Evolutionary conservation across 192 early-diverging fungal species (phyloP), one percentile per base, ranked within the genome.

Genomic region (Coemansia umbellata): DNA sequence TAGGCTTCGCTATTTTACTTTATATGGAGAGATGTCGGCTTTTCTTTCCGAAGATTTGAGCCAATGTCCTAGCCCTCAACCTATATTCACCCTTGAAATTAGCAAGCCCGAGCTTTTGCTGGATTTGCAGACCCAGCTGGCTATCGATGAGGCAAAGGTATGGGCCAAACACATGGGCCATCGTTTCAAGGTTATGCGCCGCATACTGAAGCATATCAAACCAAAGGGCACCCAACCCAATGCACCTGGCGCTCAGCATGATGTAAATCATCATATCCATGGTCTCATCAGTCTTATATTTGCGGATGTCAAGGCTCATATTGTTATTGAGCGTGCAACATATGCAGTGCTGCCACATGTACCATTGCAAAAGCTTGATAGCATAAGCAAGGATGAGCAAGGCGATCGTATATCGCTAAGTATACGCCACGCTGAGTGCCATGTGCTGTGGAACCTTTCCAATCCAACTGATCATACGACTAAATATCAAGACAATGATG

Each of bases 11-110:
- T 44, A 51, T 22, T 60, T 60, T 21, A 69, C 62, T 19, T 21
- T 76, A 14, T 60, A 60, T 14, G 66, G 66, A n/a, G 73, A 76
- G 10, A 76, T 76, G 73, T 76, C 66, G 3, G 73, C 73, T 8
- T 76, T 76, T 47, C 15, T 76, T 37, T 76, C 73, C 6, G 73
- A 76, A 32, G 73, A 76, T 15, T 47, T 76, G 50, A 51, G 61
- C 9, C 62, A 62, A 10, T 42, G 51, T 6, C 73, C 73, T 14
- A 54, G 62, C 28, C 73, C 73, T 13, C 66, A 76, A 42, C 73
- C 73, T 1, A 50, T 58, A 18, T 64, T 76, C 31, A 50, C 47
- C 13, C 13, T 76, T 11, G 62, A 76, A 11, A 19, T 76, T 8
- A 60, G 53, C 21, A 57, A 50, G 1, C 73, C 73, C 3, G 73